These are phyloP conservation scores for Mycena vulgaris DNA, from an alignment of 768 basidiomycete genomes.

Conservation along the genomic window DNA sequence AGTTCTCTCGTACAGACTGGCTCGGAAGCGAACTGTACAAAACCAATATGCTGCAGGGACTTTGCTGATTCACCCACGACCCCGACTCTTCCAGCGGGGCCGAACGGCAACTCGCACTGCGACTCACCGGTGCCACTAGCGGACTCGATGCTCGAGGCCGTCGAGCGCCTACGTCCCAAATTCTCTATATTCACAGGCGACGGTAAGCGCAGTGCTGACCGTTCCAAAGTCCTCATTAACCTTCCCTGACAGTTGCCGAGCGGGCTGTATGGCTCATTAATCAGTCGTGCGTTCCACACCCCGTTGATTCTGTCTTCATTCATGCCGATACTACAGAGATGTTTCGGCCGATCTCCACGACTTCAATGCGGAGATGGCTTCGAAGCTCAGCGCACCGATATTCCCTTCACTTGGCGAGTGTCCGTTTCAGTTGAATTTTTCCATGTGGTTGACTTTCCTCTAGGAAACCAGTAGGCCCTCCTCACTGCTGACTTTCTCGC, in stretches of 20 bases:
- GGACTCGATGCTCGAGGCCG: constrained; percentile 53
- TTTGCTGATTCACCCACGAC: constrained; percentile 41
- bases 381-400: constrained; percentile 43
- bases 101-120: constrained; percentile 50
- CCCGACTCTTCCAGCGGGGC: constrained; percentile 48
- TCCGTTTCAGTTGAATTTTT: background rate
- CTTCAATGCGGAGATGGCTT: constrained; percentile 48
- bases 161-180: constrained; percentile 42
- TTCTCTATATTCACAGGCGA: constrained; percentile 61
- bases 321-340: constrained; percentile 32
- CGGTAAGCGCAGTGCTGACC: constrained; percentile 5
- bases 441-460: background rate
- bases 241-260: constrained; percentile 21
- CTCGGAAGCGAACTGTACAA: constrained; percentile 53
- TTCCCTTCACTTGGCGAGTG: constrained; percentile 47
- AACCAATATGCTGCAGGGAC: constrained; percentile 55
- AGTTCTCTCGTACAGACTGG: background rate
- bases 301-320: background rate
- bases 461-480: constrained; percentile 15
- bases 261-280: constrained; percentile 49
- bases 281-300: constrained; percentile 39
- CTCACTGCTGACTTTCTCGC: background rate
- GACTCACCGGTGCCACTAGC: constrained; percentile 54
- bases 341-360: constrained; percentile 46
- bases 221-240: background rate